Evolutionary conservation across 1,284 basidiomycete species (phyloP).

Genomic region (Malassezia arunalokei): DNA sequence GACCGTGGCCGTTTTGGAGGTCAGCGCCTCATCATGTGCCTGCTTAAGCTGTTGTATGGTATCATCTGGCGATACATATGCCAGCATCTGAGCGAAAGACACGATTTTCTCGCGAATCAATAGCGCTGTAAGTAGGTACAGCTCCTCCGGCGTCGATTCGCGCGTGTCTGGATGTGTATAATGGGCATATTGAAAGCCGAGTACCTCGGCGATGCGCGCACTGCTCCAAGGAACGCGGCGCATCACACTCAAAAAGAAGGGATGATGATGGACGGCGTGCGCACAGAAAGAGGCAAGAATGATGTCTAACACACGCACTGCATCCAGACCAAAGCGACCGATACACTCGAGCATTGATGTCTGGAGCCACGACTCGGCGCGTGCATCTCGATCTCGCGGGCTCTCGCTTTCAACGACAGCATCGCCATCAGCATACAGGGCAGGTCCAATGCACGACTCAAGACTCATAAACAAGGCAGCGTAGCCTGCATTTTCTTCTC

Average conservation of each 20-base stretch:
- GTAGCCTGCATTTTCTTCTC: constrained; percentile 95
- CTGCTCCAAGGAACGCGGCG: constrained; percentile 66
- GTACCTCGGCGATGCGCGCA: constrained; percentile 52
- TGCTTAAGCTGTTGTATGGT: constrained; percentile 50
- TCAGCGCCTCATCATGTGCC: constrained; percentile 59
- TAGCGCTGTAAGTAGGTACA: constrained; percentile 73
- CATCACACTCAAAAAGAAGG: constrained; percentile 80
- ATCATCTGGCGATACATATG: constrained; percentile 55
- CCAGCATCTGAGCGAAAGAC: constrained; percentile 68
- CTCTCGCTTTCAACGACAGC: constrained; percentile 28
- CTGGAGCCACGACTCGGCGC: constrained; percentile 36
- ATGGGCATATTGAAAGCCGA: constrained; percentile 88
- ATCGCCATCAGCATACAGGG: constrained; percentile 49
- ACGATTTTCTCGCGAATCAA: constrained; percentile 79
- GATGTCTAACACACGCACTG: constrained; percentile 81
- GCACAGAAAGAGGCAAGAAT: constrained; percentile 79
- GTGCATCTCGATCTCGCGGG: constrained; percentile 19
- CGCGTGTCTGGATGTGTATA: constrained; percentile 55
- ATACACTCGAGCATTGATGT: constrained; percentile 34
- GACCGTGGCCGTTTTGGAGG: constrained; percentile 53
- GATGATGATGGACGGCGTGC: constrained; percentile 68
- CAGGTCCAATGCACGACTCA: constrained; percentile 62
- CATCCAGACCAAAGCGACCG: constrained; percentile 86
- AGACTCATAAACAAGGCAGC: constrained; percentile 78
- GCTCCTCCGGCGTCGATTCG: constrained; percentile 56